Conservation (phyloP, 257 asterid species). For the Solanum ossicruentum region DNA sequence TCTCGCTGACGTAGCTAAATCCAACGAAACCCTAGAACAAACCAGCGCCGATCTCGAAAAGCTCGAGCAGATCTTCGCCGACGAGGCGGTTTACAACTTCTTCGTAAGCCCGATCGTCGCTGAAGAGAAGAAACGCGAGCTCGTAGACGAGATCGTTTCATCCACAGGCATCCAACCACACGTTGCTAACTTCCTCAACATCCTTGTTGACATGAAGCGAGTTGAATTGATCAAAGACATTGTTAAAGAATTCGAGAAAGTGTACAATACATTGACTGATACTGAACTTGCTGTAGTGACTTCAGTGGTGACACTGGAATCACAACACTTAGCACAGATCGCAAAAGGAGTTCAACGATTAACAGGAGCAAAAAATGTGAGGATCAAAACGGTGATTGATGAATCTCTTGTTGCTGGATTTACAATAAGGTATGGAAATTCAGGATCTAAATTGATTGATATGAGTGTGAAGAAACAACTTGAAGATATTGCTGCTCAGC, state of each 20-base stretch:
- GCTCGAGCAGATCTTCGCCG: conserved; percentile 45
- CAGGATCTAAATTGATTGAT: conserved; percentile 74
- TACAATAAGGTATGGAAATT: conserved; percentile 55
- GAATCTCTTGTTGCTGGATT: conserved; percentile 78
- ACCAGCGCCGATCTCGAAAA: conserved; percentile 50
- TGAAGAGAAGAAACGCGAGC: conserved; percentile 23
- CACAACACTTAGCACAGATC: conserved; percentile 69
- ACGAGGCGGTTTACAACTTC: conserved; percentile 22
- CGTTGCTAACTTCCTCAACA: conserved; percentile 59
- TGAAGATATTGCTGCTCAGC: conserved; percentile 58
- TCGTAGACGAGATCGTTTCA: conserved; percentile 40
- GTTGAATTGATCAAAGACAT: conserved; percentile 47
- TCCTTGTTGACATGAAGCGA: conserved; percentile 62
- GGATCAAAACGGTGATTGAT: conserved; percentile 58
- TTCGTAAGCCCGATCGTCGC: conserved; percentile 43
- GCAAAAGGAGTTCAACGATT: conserved; percentile 73
- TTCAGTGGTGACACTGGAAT: conserved; percentile 67
- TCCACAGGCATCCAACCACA: conserved; percentile 46
- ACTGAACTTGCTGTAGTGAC: conserved; percentile 70
- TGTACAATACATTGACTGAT: conserved; percentile 36
- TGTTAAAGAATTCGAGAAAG: conserved; percentile 46
- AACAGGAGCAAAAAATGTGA: conserved; percentile 60
- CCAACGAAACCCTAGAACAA: conserved; percentile 33
- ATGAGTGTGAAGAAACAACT: conserved; percentile 92
- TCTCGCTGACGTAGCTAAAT: conserved; percentile 56